Base-by-base conservation (phyloP, 257 asterid genomes). In the Echium plantagineum region DNA sequence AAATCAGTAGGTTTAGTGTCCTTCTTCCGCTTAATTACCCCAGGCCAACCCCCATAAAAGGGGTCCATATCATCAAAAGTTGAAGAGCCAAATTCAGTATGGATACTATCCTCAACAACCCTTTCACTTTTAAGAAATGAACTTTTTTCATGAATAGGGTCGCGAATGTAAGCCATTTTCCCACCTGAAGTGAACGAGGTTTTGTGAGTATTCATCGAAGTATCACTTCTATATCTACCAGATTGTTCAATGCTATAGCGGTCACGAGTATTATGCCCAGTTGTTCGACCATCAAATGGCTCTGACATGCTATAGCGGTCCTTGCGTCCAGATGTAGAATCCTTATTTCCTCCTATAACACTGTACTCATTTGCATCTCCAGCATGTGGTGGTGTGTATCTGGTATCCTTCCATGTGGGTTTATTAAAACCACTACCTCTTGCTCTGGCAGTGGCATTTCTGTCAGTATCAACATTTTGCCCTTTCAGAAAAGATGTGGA, bases 11-110 rank as follows among this genome's bases (percentile, higher is more conserved):
- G 69, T 63, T 78, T 83, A 48, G 74, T 75, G 63, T 93, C 96
- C 59, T 83, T 93, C 74, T 86, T 93, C 78, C 94, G 83, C 83
- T 81, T 93, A 59, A 89, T 77, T 56, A 86, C 86, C 69, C 94
- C 97, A 57, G 72, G 74, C 70, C 83, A 69, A 70, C 89, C 86
- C 55, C 89, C 86, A 18, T 94, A 74, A 69, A 89, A 84, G 69
- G 80, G 75, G 74, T 89, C 95, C 64, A 72, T 77, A 62, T 84
- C 97, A 67, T 85, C 98, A 78, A 84, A 85, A 55, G 79, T 84
- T 15, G 79, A 59, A 78, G 82, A 56, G 7, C 38, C 60, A 17
- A 56, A 26, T 1, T 7, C 83, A 55, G 76, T 77, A 62, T 48
- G 42, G 69, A 83, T 82, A 61, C 82, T 80, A 71, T 86, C 90